phyloP scores from a whole-genome alignment of 495 filamentous ascomycete genomes.

The Tuber borchii region DNA sequence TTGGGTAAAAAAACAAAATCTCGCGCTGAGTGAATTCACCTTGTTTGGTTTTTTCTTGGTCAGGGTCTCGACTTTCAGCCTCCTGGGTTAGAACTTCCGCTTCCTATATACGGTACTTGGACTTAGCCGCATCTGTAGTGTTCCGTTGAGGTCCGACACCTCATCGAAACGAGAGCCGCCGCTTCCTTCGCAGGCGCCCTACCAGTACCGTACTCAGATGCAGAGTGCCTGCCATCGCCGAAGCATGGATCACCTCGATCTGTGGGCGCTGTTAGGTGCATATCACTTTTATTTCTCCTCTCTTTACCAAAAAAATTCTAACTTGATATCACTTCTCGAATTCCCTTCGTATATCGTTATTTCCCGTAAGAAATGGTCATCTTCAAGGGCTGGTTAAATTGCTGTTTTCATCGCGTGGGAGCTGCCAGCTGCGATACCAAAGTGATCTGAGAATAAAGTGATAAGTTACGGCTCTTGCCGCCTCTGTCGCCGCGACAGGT shows the following conservation, averaged over 20 bases:
- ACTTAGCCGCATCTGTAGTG: neutral
- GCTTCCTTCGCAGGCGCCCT: neutral
- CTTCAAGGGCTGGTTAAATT: neutral
- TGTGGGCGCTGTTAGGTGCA: conserved; percentile 1
- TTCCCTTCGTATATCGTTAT: neutral
- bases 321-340: conserved; percentile 5
- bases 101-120: neutral
- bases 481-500: neutral
- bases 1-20: neutral
- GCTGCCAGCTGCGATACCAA: neutral
- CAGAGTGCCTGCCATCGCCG: conserved; percentile 1
- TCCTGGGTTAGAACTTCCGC: neutral
- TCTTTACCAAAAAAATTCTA: neutral
- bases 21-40: neutral
- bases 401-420: neutral
- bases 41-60: neutral
- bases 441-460: neutral
- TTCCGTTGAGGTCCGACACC: neutral
- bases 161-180: conserved; percentile 3
- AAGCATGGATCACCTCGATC: neutral
- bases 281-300: neutral
- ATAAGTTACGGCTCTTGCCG: neutral
- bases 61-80: neutral
- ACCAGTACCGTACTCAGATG: neutral
- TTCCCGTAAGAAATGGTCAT: neutral